A percentile compares a stretch with the other conserved stretches of the same genome.
Evolutionary conservation across 768 basidiomycete species (phyloP).

Genomic region (Phylloporus sp.): DNA sequence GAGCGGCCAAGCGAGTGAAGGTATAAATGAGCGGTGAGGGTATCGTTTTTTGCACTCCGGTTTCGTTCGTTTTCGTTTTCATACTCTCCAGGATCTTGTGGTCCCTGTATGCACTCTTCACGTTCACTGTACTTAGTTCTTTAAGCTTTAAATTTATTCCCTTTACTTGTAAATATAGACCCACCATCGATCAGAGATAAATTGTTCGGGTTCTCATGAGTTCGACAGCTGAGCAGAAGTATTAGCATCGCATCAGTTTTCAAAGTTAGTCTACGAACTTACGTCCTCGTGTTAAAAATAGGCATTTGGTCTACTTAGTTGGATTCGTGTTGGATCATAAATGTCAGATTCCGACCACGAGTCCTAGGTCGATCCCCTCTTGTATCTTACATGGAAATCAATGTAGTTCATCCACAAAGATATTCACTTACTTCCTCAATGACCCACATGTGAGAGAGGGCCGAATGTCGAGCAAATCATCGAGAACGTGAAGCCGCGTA

Average conservation of each 20-base stretch:
- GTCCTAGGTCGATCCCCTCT: too few relatives aligned
- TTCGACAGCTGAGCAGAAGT: neutral
- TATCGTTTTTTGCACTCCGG: neutral
- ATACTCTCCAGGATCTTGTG: constrained; percentile 8
- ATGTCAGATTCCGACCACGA: too few relatives aligned
- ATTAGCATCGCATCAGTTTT: too few relatives aligned
- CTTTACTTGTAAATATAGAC: neutral
- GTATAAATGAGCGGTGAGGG: constrained; percentile 2
- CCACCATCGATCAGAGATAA: neutral
- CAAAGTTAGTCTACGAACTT: too few relatives aligned
- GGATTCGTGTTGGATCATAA: too few relatives aligned
- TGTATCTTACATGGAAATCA: neutral
- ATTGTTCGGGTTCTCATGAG: neutral
- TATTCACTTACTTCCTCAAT: neutral
- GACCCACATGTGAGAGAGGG: neutral
- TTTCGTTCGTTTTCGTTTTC: constrained; percentile 1
- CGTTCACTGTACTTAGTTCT: neutral
- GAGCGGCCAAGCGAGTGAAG: constrained; percentile 14
- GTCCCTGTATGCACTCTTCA: constrained; percentile 6
- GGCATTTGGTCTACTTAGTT: too few relatives aligned
- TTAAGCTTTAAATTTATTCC: neutral
- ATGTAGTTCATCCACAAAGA: neutral
- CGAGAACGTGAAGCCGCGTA: neutral
- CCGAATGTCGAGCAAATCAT: neutral
- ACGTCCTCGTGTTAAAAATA: too few relatives aligned